Conservation (phyloP, 139 green algal genomes). For the Coelastrella sp. region DNA sequence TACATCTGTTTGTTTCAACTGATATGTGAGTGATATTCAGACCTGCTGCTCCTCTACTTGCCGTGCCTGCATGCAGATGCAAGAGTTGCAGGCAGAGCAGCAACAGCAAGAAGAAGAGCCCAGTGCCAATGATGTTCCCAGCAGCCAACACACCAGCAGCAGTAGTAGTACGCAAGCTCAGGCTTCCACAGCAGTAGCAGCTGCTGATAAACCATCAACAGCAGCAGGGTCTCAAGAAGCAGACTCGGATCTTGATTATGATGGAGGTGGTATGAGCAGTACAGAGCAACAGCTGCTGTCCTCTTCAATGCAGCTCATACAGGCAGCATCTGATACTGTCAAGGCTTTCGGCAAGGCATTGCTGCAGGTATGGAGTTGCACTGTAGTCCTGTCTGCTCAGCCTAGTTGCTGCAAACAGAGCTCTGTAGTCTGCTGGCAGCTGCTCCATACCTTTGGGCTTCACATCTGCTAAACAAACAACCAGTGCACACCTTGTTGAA, state of each 20-base stretch:
- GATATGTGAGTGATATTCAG: no score
- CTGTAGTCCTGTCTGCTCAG: no score
- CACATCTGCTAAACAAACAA: no score
- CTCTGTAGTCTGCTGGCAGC: no score
- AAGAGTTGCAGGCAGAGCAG: slow-evolving; percentile 12
- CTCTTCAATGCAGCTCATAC: background rate
- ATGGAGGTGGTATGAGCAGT: background rate
- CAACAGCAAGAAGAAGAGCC: no score
- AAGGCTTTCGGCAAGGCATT: slow-evolving; percentile 31
- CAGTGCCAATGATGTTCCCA: no score
- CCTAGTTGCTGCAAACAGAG: no score
- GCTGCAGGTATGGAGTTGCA: slow-evolving; percentile 32
- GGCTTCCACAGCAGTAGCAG: slow-evolving; percentile 18
- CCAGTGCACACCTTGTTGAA: no score
- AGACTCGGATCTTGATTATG: slow-evolving; percentile 31
- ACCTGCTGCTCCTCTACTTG: background rate
- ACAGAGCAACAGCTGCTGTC: slow-evolving; percentile 9
- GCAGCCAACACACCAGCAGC: no score
- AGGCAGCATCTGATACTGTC: background rate
- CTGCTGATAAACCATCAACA: background rate
- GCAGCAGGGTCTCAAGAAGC: background rate
- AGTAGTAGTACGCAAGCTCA: no score
- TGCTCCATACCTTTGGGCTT: no score
- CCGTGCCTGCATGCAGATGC: background rate
- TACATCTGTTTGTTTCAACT: no score